Evolutionary conservation across 768 basidiomycete species (phyloP).

Genomic region (Boletus vinaceobasis): DNA sequence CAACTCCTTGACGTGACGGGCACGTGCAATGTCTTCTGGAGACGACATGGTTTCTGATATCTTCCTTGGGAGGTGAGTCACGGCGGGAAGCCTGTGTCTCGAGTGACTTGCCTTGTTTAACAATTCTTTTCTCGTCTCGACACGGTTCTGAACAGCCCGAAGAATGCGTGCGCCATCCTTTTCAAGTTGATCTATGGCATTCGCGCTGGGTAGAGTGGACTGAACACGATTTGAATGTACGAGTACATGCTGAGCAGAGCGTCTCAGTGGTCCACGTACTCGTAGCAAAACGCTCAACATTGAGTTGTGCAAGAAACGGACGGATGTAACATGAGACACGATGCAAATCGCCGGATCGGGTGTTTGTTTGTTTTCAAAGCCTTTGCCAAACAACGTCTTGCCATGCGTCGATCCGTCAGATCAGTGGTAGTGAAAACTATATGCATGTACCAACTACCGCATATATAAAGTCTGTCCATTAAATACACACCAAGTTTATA

Average conservation of each 20-base stretch:
- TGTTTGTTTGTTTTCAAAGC: slow-evolving; percentile 15
- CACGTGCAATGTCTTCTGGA: slow-evolving; percentile 52
- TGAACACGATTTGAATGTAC: slow-evolving; percentile 7
- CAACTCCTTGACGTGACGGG: slow-evolving; percentile 64
- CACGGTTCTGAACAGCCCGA: slow-evolving; percentile 49
- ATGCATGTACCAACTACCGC: neutral
- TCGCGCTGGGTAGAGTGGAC: slow-evolving; percentile 10
- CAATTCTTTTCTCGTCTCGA: slow-evolving; percentile 47
- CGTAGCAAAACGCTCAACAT: slow-evolving; percentile 13
- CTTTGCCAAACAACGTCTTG: slow-evolving; percentile 21
- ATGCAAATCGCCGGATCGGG: neutral
- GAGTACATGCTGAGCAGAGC: slow-evolving; percentile 8
- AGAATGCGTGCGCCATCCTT: slow-evolving; percentile 50
- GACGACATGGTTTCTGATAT: slow-evolving; percentile 52
- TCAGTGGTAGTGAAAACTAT: neutral
- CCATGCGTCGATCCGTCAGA: neutral
- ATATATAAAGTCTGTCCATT: neutral
- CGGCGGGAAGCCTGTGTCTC: neutral
- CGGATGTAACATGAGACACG: neutral
- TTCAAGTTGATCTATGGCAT: slow-evolving; percentile 29
- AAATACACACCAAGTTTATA: neutral
- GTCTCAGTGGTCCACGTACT: slow-evolving; percentile 13
- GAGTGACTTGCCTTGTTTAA: slow-evolving; percentile 39
- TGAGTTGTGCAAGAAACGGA: neutral
- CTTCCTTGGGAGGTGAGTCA: slow-evolving; percentile 27